Evolutionary conservation across 2,329 filamentous ascomycete species (phyloP).

Genomic region (Aspergillus sergii): DNA sequence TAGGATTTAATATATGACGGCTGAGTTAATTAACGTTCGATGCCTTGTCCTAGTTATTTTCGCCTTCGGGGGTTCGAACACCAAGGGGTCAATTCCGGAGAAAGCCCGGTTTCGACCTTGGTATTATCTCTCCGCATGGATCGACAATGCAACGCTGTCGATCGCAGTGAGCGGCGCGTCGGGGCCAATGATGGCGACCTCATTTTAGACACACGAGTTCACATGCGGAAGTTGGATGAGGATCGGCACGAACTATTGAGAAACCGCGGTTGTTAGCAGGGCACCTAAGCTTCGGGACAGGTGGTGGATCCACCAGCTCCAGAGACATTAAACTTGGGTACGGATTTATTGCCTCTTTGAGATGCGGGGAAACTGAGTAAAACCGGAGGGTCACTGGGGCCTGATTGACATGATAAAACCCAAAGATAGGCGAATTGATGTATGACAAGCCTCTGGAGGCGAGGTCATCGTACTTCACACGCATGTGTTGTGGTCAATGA

Average conservation of each 20-base stretch:
- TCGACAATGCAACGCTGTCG: conserved; percentile 10
- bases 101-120: neutral
- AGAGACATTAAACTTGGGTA: neutral
- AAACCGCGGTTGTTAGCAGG: conserved; percentile 20
- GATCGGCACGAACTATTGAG: conserved; percentile 20
- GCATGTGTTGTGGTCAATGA: neutral
- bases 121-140: conserved; percentile 12
- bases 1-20: neutral
- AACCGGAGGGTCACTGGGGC: neutral
- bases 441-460: neutral
- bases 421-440: neutral
- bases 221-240: conserved; percentile 16
- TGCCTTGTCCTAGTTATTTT: neutral
- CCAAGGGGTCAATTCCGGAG: neutral
- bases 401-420: neutral
- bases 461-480: neutral
- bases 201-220: conserved; percentile 9
- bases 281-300: conserved; percentile 7
- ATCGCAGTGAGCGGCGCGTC: conserved; percentile 8
- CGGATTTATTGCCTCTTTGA: conserved; percentile 9
- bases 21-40: neutral
- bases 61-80: neutral
- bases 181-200: conserved; percentile 10
- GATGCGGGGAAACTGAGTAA: conserved; percentile 8
- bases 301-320: conserved; percentile 8